Evolutionary conservation across 441 rosid species (phyloP).

Genomic region (Eruca vesicaria): DNA sequence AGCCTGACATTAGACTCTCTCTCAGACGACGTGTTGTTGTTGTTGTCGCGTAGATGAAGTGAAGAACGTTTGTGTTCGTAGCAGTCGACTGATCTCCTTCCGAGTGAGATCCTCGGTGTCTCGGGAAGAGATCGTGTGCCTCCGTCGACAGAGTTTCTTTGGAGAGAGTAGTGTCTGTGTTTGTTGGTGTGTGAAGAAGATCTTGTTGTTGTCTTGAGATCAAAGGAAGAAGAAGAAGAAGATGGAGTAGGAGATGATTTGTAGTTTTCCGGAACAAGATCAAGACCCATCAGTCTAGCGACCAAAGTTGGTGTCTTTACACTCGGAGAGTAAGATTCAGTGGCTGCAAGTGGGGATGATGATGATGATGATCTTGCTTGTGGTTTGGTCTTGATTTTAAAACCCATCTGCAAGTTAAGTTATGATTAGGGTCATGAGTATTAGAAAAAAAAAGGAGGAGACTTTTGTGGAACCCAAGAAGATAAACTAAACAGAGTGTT

Average conservation of each 20-base stretch:
- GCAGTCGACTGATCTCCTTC: conserved; percentile 63
- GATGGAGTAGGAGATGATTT: conserved; percentile 47
- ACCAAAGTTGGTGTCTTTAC: conserved; percentile 82
- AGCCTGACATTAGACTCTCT: conserved; percentile 35
- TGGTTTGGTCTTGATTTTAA: conserved; percentile 68
- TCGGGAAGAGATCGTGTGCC: conserved; percentile 80
- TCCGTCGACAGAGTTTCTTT: conserved; percentile 42
- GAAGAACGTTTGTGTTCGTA: conserved; percentile 59
- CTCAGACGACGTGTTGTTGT: conserved; percentile 35
- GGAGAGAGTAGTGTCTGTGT: conserved; percentile 35
- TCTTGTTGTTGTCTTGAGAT: conserved; percentile 35
- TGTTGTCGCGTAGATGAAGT: conserved; percentile 61
- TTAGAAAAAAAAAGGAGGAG: background rate
- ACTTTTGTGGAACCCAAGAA: conserved; percentile 33
- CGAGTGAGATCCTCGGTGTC: conserved; percentile 78
- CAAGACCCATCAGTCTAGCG: conserved; percentile 96
- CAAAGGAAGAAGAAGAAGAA: conserved; percentile 37
- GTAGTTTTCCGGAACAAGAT: conserved; percentile 65
- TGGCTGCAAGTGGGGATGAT: conserved; percentile 2
- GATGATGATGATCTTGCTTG: conserved; percentile 36
- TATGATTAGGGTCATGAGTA: conserved; percentile 12
- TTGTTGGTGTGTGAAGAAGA: conserved; percentile 23
- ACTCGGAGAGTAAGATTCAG: conserved; percentile 54
- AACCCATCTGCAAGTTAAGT: conserved; percentile 48
- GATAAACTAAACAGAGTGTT: conserved; percentile 13